Conservation (phyloP, 768 basidiomycete genomes). For the Hericium coralloides region DNA sequence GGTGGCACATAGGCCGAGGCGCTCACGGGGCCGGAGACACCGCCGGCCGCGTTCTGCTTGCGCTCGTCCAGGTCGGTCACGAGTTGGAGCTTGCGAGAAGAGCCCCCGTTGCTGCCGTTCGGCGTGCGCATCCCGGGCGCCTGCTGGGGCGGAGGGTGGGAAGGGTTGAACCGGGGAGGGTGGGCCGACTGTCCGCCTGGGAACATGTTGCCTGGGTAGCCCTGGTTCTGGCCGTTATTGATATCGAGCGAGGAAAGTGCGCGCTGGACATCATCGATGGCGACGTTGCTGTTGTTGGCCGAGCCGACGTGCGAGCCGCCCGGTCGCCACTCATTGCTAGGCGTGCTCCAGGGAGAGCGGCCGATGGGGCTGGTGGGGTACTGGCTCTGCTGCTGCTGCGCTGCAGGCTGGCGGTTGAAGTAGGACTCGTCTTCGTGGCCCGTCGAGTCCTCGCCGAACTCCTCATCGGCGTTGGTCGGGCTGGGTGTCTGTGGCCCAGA, state of each 20-base stretch:
- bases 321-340: conserved; percentile 49
- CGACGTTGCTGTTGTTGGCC: conserved; percentile 22
- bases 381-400: conserved; percentile 17
- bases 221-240: conserved; percentile 23
- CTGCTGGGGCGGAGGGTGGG: conserved; percentile 37
- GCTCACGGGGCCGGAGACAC: conserved; percentile 39
- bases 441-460: conserved; percentile 42
- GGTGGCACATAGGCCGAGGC: conserved; percentile 37
- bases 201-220: conserved; percentile 19
- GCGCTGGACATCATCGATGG: conserved; percentile 69
- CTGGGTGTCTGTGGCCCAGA: conserved; percentile 33
- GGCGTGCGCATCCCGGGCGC: conserved; percentile 32
- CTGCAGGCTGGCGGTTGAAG: conserved; percentile 28
- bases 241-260: conserved; percentile 67
- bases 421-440: conserved; percentile 54
- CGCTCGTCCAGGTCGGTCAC: conserved; percentile 60
- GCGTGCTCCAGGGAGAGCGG: conserved; percentile 55
- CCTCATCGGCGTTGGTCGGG: conserved; percentile 47
- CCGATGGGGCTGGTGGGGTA: conserved; percentile 51
- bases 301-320: conserved; percentile 21
- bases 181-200: conserved; percentile 44
- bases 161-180: conserved; percentile 62
- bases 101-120: conserved; percentile 29
- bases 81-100: conserved; percentile 43
- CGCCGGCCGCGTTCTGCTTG: conserved; percentile 39